Base-by-base conservation (phyloP, 2,329 filamentous ascomycete genomes). In the Shiraia sp. region DNA sequence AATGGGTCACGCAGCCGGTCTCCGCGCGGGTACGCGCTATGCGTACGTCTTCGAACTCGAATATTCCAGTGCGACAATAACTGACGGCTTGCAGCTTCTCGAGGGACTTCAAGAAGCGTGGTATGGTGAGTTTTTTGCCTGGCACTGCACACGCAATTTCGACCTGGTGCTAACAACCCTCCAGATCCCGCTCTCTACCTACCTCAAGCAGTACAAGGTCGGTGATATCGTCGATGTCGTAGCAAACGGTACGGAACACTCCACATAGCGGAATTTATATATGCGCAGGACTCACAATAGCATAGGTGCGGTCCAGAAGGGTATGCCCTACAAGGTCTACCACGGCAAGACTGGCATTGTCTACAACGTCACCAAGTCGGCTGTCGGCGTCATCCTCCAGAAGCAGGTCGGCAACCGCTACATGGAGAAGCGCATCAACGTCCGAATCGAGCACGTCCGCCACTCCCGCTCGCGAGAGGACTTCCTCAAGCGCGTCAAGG, bases 361-460 rank as follows among this genome's bases (percentile, higher is more conserved):
- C 79, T 96, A 95, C 88, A 99, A 99, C 83, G 93, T 99, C 70
- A 93, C 92, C 79, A 96, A 96, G 86, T 88, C 84, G 68, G 88
- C 93, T 60, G 90, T 99, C 74, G 93, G 93, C 71, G 88, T 99
- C 77, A 96, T 99, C 80, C 88, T 99, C 79, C 65, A 66, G 88
- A 96, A 96, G 86, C 90, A 95, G 78, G 93, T 99, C 75, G 90
- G 91, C 80, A 93, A 97, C 87, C 88, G 92, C 72, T 99, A 96
- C 86, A 83, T 99, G 75, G 93, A 99, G 88, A 99, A 99, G 90
- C 92, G 93, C 76, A 86, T 99, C 82, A 97, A 96, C 86, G 82
- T 99, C 79, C 90, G 93, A 74, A 79, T 97, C 77, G 93, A 99
- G 87, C 93, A 99, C 86, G 83, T 99, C 78, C 79, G 79, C 71